A percentile compares a stretch with the other conserved stretches of the same genome.
These are phyloP conservation scores for Taphrina betulina DNA, from an alignment of 1,139 yeast genomes.

Conservation along the genomic window DNA sequence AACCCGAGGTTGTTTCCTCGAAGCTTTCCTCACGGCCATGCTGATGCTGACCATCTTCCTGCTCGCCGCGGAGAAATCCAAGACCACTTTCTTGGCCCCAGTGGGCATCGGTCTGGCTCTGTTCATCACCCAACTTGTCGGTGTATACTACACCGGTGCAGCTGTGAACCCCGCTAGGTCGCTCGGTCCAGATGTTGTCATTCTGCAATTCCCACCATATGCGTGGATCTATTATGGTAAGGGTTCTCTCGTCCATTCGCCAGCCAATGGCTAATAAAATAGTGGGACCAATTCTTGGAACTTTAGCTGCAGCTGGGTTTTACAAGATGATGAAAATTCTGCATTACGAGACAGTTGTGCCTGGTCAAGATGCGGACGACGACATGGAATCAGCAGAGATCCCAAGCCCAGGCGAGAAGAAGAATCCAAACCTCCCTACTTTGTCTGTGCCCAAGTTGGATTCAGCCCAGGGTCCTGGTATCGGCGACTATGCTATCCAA, in stretches of 20 bases:
- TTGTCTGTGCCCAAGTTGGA: neutral
- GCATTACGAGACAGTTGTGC: slow-evolving; percentile 26
- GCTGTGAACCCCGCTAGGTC: slow-evolving; percentile 87
- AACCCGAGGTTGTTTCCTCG: slow-evolving; percentile 75
- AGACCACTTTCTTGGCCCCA: slow-evolving; percentile 30
- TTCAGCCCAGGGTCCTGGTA: no score
- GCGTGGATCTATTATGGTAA: slow-evolving; percentile 83
- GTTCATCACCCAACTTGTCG: slow-evolving; percentile 77
- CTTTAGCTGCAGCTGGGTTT: slow-evolving; percentile 20
- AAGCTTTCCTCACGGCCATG: slow-evolving; percentile 67
- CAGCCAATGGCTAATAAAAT: slow-evolving; percentile 55
- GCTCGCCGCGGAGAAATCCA: slow-evolving; percentile 78
- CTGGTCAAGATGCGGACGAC: slow-evolving; percentile 22
- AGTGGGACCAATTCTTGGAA: slow-evolving; percentile 43
- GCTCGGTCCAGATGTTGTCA: slow-evolving; percentile 79
- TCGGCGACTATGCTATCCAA: slow-evolving; percentile 17
- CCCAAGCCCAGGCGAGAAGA: neutral
- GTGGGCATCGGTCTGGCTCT: slow-evolving; percentile 58
- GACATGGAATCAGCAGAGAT: slow-evolving; percentile 1
- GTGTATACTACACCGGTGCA: slow-evolving; percentile 85
- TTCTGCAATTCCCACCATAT: slow-evolving; percentile 68
- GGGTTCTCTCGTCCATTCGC: no score
- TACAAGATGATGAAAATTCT: slow-evolving; percentile 23
- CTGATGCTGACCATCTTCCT: slow-evolving; percentile 75
- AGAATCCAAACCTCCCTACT: neutral